These are phyloP conservation scores for Lyophyllum shimeji DNA, from an alignment of 768 basidiomycete species.

Conservation along the genomic window DNA sequence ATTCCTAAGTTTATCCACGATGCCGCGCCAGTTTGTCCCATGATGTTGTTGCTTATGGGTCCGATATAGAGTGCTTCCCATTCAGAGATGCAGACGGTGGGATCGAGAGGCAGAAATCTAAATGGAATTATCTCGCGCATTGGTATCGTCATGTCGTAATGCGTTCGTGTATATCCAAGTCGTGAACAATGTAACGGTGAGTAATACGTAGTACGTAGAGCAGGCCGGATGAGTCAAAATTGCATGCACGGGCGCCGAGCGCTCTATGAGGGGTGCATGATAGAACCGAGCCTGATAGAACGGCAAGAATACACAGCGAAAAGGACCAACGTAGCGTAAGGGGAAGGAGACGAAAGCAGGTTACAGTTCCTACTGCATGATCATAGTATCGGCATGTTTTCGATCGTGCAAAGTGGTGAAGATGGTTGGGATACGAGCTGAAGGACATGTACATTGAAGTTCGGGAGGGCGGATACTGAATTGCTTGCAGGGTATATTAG, in stretches of 20 bases:
- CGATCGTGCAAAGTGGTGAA: conserved; percentile 4
- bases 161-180: conserved; percentile 16
- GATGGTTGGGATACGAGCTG: not conserved
- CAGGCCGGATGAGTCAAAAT: conserved; percentile 5
- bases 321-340: conserved; percentile 9
- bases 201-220: conserved; percentile 13
- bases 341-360: conserved; percentile 4
- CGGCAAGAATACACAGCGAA: conserved; percentile 5
- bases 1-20: not conserved
- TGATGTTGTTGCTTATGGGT: conserved; percentile 1
- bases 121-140: conserved; percentile 14
- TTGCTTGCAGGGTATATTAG: conserved; percentile 29
- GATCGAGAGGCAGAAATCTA: conserved; percentile 8
- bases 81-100: not conserved
- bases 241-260: conserved; percentile 1
- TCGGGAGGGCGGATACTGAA: conserved; percentile 17
- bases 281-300: conserved; percentile 4
- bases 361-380: conserved; percentile 2
- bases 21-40: not conserved
- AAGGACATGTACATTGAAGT: conserved; percentile 1
- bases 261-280: not conserved
- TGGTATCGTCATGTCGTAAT: conserved; percentile 18
- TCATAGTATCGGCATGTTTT: conserved; percentile 6
- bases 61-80: not conserved
- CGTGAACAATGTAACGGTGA: conserved; percentile 7